Conservation (phyloP, 805 yeast species). For the Phaffomyces antillensis region DNA sequence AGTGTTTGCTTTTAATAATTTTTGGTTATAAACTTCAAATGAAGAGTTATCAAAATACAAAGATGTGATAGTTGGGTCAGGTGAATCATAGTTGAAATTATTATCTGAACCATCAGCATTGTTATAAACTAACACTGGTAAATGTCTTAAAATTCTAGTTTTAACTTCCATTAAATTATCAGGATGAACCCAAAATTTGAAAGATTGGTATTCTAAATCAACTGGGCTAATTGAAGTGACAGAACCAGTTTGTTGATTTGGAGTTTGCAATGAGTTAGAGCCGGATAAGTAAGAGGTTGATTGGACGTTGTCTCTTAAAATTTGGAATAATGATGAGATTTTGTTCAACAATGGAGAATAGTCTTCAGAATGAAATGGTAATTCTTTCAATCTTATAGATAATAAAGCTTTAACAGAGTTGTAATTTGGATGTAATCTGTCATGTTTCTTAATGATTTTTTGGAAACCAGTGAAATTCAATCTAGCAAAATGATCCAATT, state of each 20-base stretch:
- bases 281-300: slow-evolving; percentile 21
- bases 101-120: slow-evolving; percentile 31
- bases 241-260: slow-evolving; percentile 21
- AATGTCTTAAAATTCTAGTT: slow-evolving; percentile 86
- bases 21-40: slow-evolving; percentile 82
- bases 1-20: slow-evolving; percentile 59
- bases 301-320: slow-evolving; percentile 65
- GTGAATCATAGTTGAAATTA: slow-evolving; percentile 27
- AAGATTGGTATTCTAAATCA: slow-evolving; percentile 45
- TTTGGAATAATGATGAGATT: slow-evolving; percentile 72
- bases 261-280: slow-evolving; percentile 20
- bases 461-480: slow-evolving; percentile 91
- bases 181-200: slow-evolving; percentile 95
- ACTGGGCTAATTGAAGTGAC: slow-evolving; percentile 9
- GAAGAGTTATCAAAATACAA: slow-evolving; percentile 79
- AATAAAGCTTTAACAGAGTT: slow-evolving; percentile 81
- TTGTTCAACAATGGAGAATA: slow-evolving; percentile 86
- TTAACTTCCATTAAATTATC: slow-evolving; percentile 96
- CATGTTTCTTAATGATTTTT: slow-evolving; percentile 94
- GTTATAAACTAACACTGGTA: slow-evolving; percentile 79
- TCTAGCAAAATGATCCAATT: slow-evolving; percentile 84
- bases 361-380: slow-evolving; percentile 93
- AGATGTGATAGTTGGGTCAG: slow-evolving; percentile 81
- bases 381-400: slow-evolving; percentile 76
- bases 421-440: slow-evolving; percentile 77